Evolutionary conservation across 192 early-diverging fungal genomes (phyloP).

Genomic region (Coemansia sp.): DNA sequence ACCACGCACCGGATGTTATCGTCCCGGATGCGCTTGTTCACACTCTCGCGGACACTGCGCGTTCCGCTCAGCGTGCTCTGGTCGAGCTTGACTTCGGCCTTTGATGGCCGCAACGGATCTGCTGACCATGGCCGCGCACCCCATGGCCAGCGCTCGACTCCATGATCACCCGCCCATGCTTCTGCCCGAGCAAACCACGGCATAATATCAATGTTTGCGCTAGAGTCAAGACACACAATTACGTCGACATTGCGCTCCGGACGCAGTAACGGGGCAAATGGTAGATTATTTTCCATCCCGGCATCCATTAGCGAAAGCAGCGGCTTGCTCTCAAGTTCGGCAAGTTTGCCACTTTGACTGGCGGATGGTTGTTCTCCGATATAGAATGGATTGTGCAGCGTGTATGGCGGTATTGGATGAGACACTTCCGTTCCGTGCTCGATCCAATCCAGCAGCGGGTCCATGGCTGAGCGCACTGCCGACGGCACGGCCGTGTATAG

Average conservation of each 20-base stretch:
- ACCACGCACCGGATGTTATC: slow-evolving; percentile 54
- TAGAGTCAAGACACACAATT: slow-evolving; percentile 71
- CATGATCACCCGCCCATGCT: slow-evolving; percentile 60
- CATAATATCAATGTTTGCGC: slow-evolving; percentile 67
- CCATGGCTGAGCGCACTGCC: slow-evolving; percentile 28
- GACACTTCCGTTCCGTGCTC: slow-evolving; percentile 56
- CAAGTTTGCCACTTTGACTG: slow-evolving; percentile 3
- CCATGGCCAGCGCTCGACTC: slow-evolving; percentile 64
- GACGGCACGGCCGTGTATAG: slow-evolving; percentile 38
- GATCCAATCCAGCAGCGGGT: slow-evolving; percentile 50
- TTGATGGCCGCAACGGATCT: slow-evolving; percentile 40
- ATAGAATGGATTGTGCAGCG: slow-evolving; percentile 70
- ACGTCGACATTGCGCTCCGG: slow-evolving; percentile 69
- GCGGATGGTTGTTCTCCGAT: background rate
- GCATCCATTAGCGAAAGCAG: slow-evolving; percentile 72
- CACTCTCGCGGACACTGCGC: slow-evolving; percentile 17
- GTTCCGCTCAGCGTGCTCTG: slow-evolving; percentile 24
- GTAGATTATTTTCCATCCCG: slow-evolving; percentile 79
- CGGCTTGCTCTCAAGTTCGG: slow-evolving; percentile 31
- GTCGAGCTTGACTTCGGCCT: slow-evolving; percentile 25
- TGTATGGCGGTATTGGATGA: slow-evolving; percentile 67
- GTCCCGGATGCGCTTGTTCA: slow-evolving; percentile 21
- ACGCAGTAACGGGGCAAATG: slow-evolving; percentile 69
- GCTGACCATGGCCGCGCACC: slow-evolving; percentile 57
- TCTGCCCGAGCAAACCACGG: slow-evolving; percentile 68